Base-by-base conservation (phyloP, 331 rosid genomes). In the Acacia concinna region DNA sequence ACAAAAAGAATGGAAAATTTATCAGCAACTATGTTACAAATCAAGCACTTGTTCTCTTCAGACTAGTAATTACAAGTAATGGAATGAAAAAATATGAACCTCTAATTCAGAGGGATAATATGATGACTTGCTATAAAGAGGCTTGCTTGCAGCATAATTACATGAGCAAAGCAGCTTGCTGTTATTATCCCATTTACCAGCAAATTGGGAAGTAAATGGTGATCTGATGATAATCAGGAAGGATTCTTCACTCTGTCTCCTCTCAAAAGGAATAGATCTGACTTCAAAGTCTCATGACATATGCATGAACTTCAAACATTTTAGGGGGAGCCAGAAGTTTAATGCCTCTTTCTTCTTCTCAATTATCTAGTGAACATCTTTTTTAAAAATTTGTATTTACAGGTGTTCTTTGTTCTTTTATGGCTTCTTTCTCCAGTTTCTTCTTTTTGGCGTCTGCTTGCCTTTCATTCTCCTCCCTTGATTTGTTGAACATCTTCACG, bases 381-480 rank as follows among this genome's bases (percentile, higher is more conserved):
- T 87, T 82, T 75, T 90, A 17, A 84, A 84, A 49, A 71, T 80
- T 76, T 8, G 67, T 51, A 73, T 78, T 89, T 49, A 86, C 81
- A 15, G 87, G 77, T 21, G 87, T 68, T 79, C 89, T n/a, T 35
- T 93, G 56, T 35, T 95, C 99, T 87, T 93, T 95, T 89, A 89
- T 68, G 83, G 97, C 96, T 87, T 95, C 99, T 86, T 91, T 95
- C 78, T 95, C 99, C 76, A 88, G 76, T 79, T 85, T 95, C 92
- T 85, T 95, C 77, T 89, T 95, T 76, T 93, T 97, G 59, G 87
- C 97, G 71, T 93, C 99, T 8, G 99, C 99, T 79, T 46, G 89
- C 81, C 84, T 88, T 82, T 84, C 96, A 68, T 95, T 95, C 92
- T 95, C 99, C 60, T 95, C 99, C 81, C 89, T 89, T 11, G 99